Base-by-base conservation (phyloP, 78 protist genomes). In the Guillardia theta region DNA sequence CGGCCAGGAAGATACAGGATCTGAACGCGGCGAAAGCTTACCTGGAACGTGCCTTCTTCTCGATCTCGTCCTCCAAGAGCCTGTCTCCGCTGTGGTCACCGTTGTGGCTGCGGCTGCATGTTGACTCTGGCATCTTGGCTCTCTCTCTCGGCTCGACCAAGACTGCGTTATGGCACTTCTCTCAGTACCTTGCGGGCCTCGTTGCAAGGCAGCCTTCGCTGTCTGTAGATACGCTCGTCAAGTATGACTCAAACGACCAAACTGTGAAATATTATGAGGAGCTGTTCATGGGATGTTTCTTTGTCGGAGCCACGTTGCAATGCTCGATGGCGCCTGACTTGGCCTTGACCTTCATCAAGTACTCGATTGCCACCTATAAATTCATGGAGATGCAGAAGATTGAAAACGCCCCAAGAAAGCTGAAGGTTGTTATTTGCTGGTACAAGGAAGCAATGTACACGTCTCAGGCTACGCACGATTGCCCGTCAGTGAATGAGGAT, bases 81-180 rank as follows among this genome's bases (percentile, higher is more conserved):
- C 33, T 70, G 36, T 78, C 90, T 15, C 90, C 90, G 37, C 50
- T 78, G 10, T 78, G 90, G 90, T 78, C 90, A 3, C 90, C 90
- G 45, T 21, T 78, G 1, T 78, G 50, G 50, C 90, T 78, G 48
- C 90, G 90, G 37, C 90, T 78, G 15, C 90, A 78, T 19, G 90
- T 43, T 10, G 90, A 78, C 18, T 18, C 90, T 10, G 90, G 90
- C 5, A 30, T 10, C 6, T 45, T 78, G 50, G 44, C 24, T 30
- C 50, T 78, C 12, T 45, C 90, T 6, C 90, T 78, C 0, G 90
- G 90, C 15, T 45, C 39, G 53, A 8, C 44, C 44, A 78, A 78
- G 48, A 43, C 45, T 0, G 90, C 90, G 43, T 8, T 78, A 1
- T 43, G 90, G 50, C 90, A 78, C 90, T 78, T 78, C 12, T 78